Percentiles rank a stretch among this genome's conserved stretches.
These are phyloP conservation scores for Talaromyces sp. DNA, from an alignment of 2,329 filamentous ascomycete species.

Conservation along the genomic window DNA sequence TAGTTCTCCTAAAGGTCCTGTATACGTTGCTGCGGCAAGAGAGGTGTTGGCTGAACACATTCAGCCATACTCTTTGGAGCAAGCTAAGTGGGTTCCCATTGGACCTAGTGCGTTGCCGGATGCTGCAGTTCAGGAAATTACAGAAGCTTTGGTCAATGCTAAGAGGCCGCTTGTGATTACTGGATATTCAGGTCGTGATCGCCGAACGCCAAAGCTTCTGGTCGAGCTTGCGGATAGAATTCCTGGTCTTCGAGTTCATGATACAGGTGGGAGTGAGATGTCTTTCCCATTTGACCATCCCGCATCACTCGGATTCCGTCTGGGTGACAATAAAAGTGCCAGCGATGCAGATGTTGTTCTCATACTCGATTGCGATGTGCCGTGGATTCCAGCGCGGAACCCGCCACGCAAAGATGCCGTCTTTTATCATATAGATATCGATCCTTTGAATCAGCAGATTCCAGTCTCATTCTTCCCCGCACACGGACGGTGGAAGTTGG, in stretches of 20 bases:
- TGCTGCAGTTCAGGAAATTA: constrained; percentile 33
- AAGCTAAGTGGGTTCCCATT: constrained; percentile 66
- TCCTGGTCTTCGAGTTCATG: constrained; percentile 45
- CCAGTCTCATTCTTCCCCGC: constrained; percentile 66
- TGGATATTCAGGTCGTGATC: background rate
- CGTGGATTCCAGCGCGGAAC: constrained; percentile 75
- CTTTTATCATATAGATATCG: constrained; percentile 61
- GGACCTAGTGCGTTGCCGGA: constrained; percentile 60
- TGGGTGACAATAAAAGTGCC: constrained; percentile 68
- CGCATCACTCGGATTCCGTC: constrained; percentile 65
- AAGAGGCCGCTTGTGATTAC: background rate
- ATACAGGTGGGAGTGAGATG: constrained; percentile 47
- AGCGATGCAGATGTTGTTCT: constrained; percentile 73
- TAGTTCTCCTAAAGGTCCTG: constrained; percentile 69
- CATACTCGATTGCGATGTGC: constrained; percentile 79
- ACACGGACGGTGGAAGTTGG: constrained; percentile 60
- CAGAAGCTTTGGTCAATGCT: background rate
- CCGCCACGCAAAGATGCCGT: constrained; percentile 52
- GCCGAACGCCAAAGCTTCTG: background rate
- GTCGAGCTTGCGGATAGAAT: constrained; percentile 40
- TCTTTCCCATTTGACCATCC: constrained; percentile 39
- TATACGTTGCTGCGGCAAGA: constrained; percentile 70
- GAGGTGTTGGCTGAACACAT: constrained; percentile 80
- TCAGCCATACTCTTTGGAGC: constrained; percentile 63
- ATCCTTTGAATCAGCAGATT: constrained; percentile 66